Percentiles rank a stretch among this genome's conserved stretches.
Evolutionary conservation across 441 rosid species (phyloP).

Genomic region (Adansonia rubrostipa): DNA sequence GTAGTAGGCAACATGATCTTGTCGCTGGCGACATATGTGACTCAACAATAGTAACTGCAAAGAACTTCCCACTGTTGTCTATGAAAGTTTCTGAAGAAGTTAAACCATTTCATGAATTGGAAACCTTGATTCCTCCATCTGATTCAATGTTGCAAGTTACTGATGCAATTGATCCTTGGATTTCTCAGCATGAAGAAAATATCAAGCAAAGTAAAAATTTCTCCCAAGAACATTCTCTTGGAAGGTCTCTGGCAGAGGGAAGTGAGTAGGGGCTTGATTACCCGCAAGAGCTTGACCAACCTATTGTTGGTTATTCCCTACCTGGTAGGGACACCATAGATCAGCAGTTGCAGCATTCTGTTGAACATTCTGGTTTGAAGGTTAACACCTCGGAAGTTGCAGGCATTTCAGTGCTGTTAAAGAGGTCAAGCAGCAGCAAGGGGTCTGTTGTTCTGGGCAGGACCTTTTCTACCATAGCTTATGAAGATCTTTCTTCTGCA

Average conservation of each 20-base stretch:
- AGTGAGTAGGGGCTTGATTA: conserved; percentile 41
- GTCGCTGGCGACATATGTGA: conserved; percentile 37
- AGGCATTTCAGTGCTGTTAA: conserved; percentile 70
- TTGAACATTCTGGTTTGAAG: conserved; percentile 42
- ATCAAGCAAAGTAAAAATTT: conserved; percentile 42
- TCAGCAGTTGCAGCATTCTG: conserved; percentile 40
- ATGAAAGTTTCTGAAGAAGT: conserved; percentile 39
- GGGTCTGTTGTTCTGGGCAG: conserved; percentile 72
- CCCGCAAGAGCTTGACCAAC: conserved; percentile 46
- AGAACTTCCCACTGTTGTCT: conserved; percentile 35
- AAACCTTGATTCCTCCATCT: conserved; percentile 29
- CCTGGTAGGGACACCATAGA: conserved; percentile 41
- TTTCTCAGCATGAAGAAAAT: conserved; percentile 42
- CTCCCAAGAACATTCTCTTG: conserved; percentile 42
- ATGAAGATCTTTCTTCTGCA: conserved; percentile 71
- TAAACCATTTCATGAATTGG: conserved; percentile 39
- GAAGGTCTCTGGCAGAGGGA: conserved; percentile 42
- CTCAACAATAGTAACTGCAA: conserved; percentile 36
- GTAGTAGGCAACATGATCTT: conserved; percentile 53
- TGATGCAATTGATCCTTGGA: conserved; percentile 40
- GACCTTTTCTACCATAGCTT: conserved; percentile 60
- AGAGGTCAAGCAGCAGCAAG: conserved; percentile 81
- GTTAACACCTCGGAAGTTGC: conserved; percentile 58
- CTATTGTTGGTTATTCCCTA: conserved; percentile 40
- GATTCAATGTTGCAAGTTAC: conserved; percentile 41